Percentiles rank a stretch among this genome's conserved stretches.
These are phyloP conservation scores for Morella rubra DNA, from an alignment of 306 rosid species.

Conservation along the genomic window DNA sequence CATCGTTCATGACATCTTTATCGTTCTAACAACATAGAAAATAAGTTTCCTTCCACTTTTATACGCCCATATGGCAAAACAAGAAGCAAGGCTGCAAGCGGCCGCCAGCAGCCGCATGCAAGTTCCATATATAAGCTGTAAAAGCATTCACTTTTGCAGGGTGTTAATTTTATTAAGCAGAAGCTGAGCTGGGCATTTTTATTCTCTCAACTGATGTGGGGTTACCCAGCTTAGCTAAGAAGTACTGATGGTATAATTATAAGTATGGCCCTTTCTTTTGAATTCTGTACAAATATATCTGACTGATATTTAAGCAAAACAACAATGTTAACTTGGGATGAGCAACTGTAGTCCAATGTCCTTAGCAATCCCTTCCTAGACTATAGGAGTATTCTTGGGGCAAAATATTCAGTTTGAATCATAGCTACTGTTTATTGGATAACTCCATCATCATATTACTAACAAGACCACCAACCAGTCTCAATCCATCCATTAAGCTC, in stretches of 20 bases:
- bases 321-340: conserved; percentile 8
- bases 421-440: no score
- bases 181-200: not conserved
- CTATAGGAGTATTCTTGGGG: no score
- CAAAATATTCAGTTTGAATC: no score
- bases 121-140: no score
- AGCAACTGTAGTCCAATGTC: conserved; percentile 8
- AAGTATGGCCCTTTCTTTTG: not conserved
- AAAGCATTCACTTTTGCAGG: no score
- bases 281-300: not conserved
- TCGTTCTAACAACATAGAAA: not conserved
- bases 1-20: not conserved
- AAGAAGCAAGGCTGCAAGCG: no score
- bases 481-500: no score
- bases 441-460: no score
- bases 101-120: no score
- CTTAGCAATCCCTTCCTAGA: no score
- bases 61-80: no score
- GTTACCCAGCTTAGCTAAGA: not conserved
- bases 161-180: not conserved
- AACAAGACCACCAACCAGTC: no score
- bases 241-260: conserved; percentile 6
- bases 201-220: conserved; percentile 25
- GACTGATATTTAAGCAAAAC: not conserved
- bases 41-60: not conserved